These are phyloP conservation scores for Barnettozyma californica DNA, from an alignment of 805 yeast genomes.

Conservation along the genomic window DNA sequence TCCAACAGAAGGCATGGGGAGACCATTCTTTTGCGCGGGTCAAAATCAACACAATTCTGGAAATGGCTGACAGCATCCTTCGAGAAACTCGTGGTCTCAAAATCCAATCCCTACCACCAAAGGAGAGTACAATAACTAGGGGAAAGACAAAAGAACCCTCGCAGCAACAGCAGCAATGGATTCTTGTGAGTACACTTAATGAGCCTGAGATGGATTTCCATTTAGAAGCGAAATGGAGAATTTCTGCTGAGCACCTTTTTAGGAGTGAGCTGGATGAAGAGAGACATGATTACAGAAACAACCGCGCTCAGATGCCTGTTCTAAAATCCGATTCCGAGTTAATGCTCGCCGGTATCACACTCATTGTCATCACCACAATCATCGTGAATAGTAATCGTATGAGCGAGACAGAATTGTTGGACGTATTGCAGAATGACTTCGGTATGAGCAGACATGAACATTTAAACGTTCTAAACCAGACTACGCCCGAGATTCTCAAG, in stretches of 20 bases:
- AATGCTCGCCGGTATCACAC: constrained; percentile 17
- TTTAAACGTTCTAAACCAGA: constrained; percentile 11
- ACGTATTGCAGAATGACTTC: constrained; percentile 35
- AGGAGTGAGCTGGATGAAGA: constrained; percentile 21
- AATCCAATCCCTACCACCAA: constrained; percentile 12
- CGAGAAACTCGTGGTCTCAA: constrained; percentile 7
- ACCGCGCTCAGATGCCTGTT: constrained; percentile 15
- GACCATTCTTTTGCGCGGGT: constrained; percentile 5
- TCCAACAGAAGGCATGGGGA: constrained; percentile 13
- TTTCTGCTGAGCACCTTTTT: constrained; percentile 11
- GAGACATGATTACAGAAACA: constrained; percentile 22
- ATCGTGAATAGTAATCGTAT: constrained; percentile 24
- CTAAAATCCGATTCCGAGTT: constrained; percentile 16
- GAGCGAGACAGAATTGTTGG: constrained; percentile 37
- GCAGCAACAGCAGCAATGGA: constrained; percentile 11
- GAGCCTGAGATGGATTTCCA: constrained; percentile 14
- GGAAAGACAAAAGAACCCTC: constrained; percentile 10
- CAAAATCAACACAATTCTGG: constrained; percentile 4
- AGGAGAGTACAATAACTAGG: constrained; percentile 7
- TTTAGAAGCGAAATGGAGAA: constrained; percentile 16
- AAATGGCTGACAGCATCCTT: constrained; percentile 6
- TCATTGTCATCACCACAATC: constrained; percentile 20
- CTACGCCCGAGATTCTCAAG: constrained; percentile 20
- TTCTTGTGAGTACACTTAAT: constrained; percentile 11
- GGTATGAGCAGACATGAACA: constrained; percentile 13